These are phyloP conservation scores for Salinomyces thailandicus DNA, from an alignment of 2,329 filamentous ascomycete species.

Conservation along the genomic window DNA sequence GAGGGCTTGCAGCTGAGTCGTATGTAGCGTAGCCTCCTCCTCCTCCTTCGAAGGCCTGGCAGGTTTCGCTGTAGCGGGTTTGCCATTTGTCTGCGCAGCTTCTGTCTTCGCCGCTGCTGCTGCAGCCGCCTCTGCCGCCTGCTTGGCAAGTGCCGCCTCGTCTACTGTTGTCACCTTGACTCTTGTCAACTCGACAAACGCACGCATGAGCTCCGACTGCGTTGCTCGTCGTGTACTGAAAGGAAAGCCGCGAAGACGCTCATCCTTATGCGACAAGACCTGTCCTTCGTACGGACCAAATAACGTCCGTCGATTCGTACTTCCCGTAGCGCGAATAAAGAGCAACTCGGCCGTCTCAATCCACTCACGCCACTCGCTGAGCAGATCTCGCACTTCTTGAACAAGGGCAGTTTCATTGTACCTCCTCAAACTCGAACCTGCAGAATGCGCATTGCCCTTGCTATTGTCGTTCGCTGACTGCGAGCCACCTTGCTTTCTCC, in stretches of 20 bases:
- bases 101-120: slow-evolving; percentile 30
- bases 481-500: slow-evolving; percentile 89
- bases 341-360: slow-evolving; percentile 76
- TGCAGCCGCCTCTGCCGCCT: slow-evolving; percentile 37
- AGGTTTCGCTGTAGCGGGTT: slow-evolving; percentile 41
- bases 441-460: slow-evolving; percentile 90
- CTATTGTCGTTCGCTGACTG: slow-evolving; percentile 89
- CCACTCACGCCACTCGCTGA: slow-evolving; percentile 74
- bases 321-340: slow-evolving; percentile 82
- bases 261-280: slow-evolving; percentile 67
- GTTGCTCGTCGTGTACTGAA: slow-evolving; percentile 89
- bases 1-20: slow-evolving; percentile 76
- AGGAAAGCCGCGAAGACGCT: slow-evolving; percentile 74
- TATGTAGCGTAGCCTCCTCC: slow-evolving; percentile 71
- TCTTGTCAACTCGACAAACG: slow-evolving; percentile 85
- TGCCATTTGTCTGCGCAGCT: slow-evolving; percentile 28
- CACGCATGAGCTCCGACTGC: slow-evolving; percentile 86
- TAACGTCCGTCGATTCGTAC: slow-evolving; percentile 72
- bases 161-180: slow-evolving; percentile 75
- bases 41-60: slow-evolving; percentile 71
- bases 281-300: slow-evolving; percentile 89
- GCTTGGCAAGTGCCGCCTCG: slow-evolving; percentile 46
- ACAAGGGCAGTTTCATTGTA: slow-evolving; percentile 89
- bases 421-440: slow-evolving; percentile 75
- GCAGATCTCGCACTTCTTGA: slow-evolving; percentile 72